A percentile compares a stretch with the other conserved stretches of the same genome.
Conservation (phyloP, 129 eudicot genomes). For the Chrysanthemum makinoi region DNA sequence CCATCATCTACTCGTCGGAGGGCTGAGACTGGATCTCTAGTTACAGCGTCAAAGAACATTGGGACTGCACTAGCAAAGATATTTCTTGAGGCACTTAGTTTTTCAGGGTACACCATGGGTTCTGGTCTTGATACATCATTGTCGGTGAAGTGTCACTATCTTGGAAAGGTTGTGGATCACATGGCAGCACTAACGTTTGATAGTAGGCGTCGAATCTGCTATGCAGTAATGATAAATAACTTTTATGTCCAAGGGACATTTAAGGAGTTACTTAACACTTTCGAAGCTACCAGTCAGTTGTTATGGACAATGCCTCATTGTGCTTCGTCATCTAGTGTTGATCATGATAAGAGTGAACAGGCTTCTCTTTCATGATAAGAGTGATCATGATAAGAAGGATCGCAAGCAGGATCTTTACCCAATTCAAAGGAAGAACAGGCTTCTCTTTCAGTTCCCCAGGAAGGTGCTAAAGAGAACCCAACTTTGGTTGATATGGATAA, state of each 20-base stretch:
- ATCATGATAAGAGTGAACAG: constrained; percentile 48
- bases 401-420: constrained; percentile 37
- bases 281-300: constrained; percentile 98
- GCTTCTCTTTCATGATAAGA: no score
- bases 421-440: constrained; percentile 38
- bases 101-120: constrained; percentile 58
- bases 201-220: constrained; percentile 72
- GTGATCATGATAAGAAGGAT: no score
- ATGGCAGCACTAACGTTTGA: constrained; percentile 78
- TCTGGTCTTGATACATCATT: constrained; percentile 47
- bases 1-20: constrained; percentile 89
- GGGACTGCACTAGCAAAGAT: constrained; percentile 84
- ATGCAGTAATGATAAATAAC: constrained; percentile 77
- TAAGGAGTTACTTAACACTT: constrained; percentile 88
- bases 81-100: constrained; percentile 79
- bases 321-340: constrained; percentile 46
- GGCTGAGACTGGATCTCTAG: constrained; percentile 72
- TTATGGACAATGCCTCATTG: constrained; percentile 74
- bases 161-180: constrained; percentile 93
- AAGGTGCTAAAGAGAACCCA: constrained; percentile 41
- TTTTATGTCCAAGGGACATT: constrained; percentile 95
- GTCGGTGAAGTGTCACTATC: constrained; percentile 89
- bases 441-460: constrained; percentile 4
- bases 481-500: constrained; percentile 32
- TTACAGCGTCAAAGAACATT: constrained; percentile 87